Evolutionary conservation across 129 eudicot species (phyloP).

Genomic region (Scalesia atractyloides): DNA sequence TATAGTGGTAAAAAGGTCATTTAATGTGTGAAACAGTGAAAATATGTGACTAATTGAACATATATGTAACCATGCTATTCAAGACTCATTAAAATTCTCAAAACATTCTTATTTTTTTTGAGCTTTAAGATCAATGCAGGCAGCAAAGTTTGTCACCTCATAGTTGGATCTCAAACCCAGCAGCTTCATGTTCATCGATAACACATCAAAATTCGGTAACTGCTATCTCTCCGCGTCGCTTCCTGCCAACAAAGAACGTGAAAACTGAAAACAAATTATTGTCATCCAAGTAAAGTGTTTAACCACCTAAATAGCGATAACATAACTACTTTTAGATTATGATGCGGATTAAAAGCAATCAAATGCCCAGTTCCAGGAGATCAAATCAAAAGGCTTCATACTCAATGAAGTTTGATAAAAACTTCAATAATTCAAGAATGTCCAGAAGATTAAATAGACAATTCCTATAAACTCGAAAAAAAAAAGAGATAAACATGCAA

Average conservation of each 20-base stretch:
- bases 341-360: too few species aligned
- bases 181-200: background rate
- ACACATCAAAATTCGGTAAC: slow-evolving; percentile 7
- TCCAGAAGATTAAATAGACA: too few species aligned
- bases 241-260: slow-evolving; percentile 25
- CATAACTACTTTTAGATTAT: too few species aligned
- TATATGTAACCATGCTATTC: slow-evolving; percentile 17
- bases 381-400: too few species aligned
- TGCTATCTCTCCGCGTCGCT: slow-evolving; percentile 10
- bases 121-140: background rate
- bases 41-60: slow-evolving; percentile 2
- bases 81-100: slow-evolving; percentile 5
- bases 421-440: too few species aligned
- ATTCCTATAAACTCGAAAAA: too few species aligned
- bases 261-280: background rate
- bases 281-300: too few species aligned
- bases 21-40: background rate
- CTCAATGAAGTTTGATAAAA: too few species aligned
- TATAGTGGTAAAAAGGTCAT: background rate
- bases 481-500: too few species aligned
- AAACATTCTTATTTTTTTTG: background rate
- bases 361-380: too few species aligned
- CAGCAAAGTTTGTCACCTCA: slow-evolving; percentile 22
- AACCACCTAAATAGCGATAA: too few species aligned
- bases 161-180: slow-evolving; percentile 15